Percentiles rank a stretch among this genome's conserved stretches.
Evolutionary conservation across 208 protist species (phyloP).

Genomic region (Blechomonas ayalai): DNA sequence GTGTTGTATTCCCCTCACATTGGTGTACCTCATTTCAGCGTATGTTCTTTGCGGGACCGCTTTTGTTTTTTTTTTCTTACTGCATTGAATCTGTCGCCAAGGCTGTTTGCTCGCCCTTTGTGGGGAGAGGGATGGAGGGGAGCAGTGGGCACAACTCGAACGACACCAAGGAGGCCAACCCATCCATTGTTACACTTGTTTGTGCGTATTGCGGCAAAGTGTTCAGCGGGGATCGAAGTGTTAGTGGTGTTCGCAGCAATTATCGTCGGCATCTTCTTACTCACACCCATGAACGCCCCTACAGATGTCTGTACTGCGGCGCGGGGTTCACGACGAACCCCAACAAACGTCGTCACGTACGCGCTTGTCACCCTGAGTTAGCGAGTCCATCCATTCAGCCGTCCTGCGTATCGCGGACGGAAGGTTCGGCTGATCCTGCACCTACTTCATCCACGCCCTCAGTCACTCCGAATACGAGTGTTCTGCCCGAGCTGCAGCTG

Average conservation of each 20-base stretch:
- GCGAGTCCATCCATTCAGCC: conserved; percentile 7
- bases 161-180: background rate
- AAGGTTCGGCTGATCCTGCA: too few species aligned
- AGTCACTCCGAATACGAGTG: too few species aligned
- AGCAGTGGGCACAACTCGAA: background rate
- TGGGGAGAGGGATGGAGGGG: too few species aligned
- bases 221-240: conserved; percentile 38
- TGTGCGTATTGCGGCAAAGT: conserved; percentile 56
- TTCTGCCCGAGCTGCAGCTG: too few species aligned
- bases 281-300: conserved; percentile 63
- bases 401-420: too few species aligned
- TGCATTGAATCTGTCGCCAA: background rate
- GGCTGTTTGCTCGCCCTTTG: too few species aligned
- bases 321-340: conserved; percentile 52
- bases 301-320: conserved; percentile 47
- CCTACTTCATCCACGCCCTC: too few species aligned
- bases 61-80: background rate
- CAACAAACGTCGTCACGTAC: conserved; percentile 50
- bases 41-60: too few species aligned
- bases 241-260: conserved; percentile 64
- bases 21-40: too few species aligned
- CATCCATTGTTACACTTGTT: conserved; percentile 10
- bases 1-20: too few species aligned
- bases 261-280: conserved; percentile 64
- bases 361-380: conserved; percentile 19